Base-by-base conservation (phyloP, 371 early-diverging fungal species). In the Mucor sp. region DNA sequence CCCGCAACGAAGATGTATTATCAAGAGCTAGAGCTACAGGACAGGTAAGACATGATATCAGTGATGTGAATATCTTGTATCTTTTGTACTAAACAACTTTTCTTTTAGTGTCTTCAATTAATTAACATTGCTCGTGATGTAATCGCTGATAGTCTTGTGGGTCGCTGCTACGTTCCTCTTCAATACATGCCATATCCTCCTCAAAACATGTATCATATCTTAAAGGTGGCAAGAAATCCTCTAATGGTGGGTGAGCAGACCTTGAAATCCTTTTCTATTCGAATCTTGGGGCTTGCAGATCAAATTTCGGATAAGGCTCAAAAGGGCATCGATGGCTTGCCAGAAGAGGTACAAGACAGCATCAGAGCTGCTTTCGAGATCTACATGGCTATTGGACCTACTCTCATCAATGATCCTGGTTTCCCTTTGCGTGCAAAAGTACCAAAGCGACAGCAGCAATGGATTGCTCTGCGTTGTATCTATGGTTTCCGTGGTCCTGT, bases 51-150 rank as follows among this genome's bases (percentile, higher is more conserved):
- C 33, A 59, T 44, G 19, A 37, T n/a, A 64, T 17, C 27, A 28
- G 2, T 17, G 41, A 21, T 25, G 23, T 12, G 7, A 32, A 23
- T 25, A 32, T 11, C n/a, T 37, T 61, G 6, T 44, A 23, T 25
- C 21, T 11, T 14, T 37, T 61, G 6, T 44, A 47, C 28, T 64
- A 28, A 39, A 14, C 30, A 47, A 23, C 17, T 58, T 41, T 67
- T 21, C 27, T 56, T 37, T 30, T 63, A 82, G 67, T 83, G 84
- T n/a, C 72, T 88, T 55, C 88, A 88, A 72, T 48, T 87, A 15
- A 67, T 87, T 28, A 88, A 88, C 66, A 84, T 83, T 64, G 82
- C 85, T 25, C 74, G 88, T 44, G 88, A 88, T 66, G 61, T 88
- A 4, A 72, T 80, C 35, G 70, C 80, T 12, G 88, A 88, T 65